Conservation (phyloP, 2,329 filamentous ascomycete genomes). For the Hirsutella thompsonii region DNA sequence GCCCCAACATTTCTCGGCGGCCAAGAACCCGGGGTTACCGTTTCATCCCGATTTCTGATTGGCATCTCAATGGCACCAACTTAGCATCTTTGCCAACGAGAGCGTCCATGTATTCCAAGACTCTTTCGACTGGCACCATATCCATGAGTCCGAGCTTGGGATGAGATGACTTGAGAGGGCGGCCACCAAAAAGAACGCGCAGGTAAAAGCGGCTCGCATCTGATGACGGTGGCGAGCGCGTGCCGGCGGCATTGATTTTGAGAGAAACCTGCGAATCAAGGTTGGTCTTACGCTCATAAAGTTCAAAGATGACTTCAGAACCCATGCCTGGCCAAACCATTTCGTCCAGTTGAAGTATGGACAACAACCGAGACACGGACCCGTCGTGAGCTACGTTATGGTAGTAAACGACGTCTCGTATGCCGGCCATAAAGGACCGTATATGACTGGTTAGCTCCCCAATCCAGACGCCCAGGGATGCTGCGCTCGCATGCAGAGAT, state of each 20-base stretch:
- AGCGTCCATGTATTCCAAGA: slow-evolving; percentile 60
- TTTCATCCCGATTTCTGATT: background rate
- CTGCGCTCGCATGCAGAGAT: slow-evolving; percentile 48
- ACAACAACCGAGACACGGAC: slow-evolving; percentile 52
- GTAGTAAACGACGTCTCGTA: slow-evolving; percentile 36
- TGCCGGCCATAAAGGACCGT: slow-evolving; percentile 33
- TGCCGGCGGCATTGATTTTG: background rate
- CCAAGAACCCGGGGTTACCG: no score
- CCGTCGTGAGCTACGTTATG: slow-evolving; percentile 79
- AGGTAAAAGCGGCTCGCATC: slow-evolving; percentile 32
- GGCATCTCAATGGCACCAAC: slow-evolving; percentile 23
- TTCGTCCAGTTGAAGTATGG: slow-evolving; percentile 55
- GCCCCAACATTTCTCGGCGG: no score
- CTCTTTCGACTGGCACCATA: slow-evolving; percentile 52
- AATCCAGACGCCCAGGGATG: slow-evolving; percentile 59
- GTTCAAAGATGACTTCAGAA: slow-evolving; percentile 63
- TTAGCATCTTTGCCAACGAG: slow-evolving; percentile 44
- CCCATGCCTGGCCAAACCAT: slow-evolving; percentile 88
- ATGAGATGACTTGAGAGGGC: slow-evolving; percentile 52
- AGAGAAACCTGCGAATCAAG: no score
- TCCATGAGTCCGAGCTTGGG: slow-evolving; percentile 56
- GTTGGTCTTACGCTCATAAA: slow-evolving; percentile 36
- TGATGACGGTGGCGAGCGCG: background rate
- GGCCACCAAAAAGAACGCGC: slow-evolving; percentile 59
- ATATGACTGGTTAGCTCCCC: slow-evolving; percentile 59